A percentile compares a stretch with the other conserved stretches of the same genome.
Evolutionary conservation across 2,329 filamentous ascomycete species (phyloP).

Genomic region (Alternaria consortialis): DNA sequence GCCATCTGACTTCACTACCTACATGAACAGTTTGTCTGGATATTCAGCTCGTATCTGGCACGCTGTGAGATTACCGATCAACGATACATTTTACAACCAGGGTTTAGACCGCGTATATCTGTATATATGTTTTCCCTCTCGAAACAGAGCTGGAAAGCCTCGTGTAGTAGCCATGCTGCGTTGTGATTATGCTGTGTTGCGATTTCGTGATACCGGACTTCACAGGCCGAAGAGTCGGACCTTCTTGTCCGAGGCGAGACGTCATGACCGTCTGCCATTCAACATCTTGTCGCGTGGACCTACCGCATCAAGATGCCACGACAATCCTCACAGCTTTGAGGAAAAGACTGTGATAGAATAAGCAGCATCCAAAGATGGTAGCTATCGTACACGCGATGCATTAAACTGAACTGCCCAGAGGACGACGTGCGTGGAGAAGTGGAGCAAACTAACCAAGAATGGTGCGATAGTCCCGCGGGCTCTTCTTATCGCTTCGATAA

Average conservation of each 20-base stretch:
- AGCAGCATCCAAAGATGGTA: conserved; percentile 11
- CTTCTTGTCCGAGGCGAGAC: conserved; percentile 2
- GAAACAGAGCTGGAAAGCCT: neutral
- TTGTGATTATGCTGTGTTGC: neutral
- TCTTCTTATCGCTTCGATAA: conserved; percentile 25
- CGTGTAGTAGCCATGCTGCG: neutral
- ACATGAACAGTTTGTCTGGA: neutral
- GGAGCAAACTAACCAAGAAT: conserved; percentile 14
- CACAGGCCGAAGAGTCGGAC: conserved; percentile 6
- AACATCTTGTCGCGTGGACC: conserved; percentile 1
- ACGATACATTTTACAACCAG: neutral
- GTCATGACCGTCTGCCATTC: neutral
- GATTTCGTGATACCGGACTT: neutral
- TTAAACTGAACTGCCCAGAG: conserved; percentile 9
- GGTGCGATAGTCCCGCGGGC: conserved; percentile 17
- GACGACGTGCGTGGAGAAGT: conserved; percentile 15
- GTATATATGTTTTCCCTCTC: neutral
- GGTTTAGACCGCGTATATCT: neutral
- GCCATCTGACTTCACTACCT: neutral
- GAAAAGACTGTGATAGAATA: neutral
- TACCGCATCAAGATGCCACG: neutral
- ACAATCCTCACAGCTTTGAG: neutral
- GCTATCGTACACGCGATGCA: conserved; percentile 17
- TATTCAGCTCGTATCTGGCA: neutral
- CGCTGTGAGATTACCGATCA: no score